Evolutionary conservation across 176 grass and related monocot genomes (phyloP), one percentile per base, ranked within the genome.

Genomic region (Zoysia pacifica): DNA sequence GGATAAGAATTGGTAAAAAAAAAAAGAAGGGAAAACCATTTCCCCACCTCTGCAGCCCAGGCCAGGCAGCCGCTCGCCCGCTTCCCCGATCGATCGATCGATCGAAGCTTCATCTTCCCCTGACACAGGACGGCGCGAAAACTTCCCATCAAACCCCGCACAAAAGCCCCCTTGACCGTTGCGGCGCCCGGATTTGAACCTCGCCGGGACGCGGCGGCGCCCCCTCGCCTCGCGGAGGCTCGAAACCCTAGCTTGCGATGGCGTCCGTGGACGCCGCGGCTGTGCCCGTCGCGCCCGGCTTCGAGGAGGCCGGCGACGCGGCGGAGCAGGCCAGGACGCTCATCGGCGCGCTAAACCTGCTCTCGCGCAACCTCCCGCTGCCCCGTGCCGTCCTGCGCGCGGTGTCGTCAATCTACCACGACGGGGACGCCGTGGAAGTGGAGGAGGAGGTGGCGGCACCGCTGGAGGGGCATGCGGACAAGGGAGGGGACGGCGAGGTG

Each of bases 301-400:
- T 19, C 8, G 84, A 89, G 69, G 96, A 86, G 5, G 44, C 65
- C 5, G 58, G 42, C 5, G 72, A 6, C 87, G 82, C 85, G 47
- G 81, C 81, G 41, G 96, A 95, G 75, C 85, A 93, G 78, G 81
- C 96, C 39, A 90, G 88, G 90, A 89, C 89, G 68, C 89, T 99
- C 84, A 91, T 99, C 84, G 88, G 81, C 11, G 92, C 93, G 64
- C 90, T 99, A 86, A 99, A 99, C 70, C 88, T 99, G 49, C 80
- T 99, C 13, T 99, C 96, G 18, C 93, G 96, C 69, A 99, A 99
- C 88, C 96, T 99, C 67, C 93, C 96, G 39, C 90, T 99, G 5
- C 93, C 96, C 11, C 88, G 93, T 9, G 93, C 88, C 11, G 88
- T 99, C 9, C 56, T 95, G 60, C 76, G 63, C 72, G 96, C 93